phyloP scores from a whole-genome alignment of 495 filamentous ascomycete genomes.

The Podospora tetraspora region DNA sequence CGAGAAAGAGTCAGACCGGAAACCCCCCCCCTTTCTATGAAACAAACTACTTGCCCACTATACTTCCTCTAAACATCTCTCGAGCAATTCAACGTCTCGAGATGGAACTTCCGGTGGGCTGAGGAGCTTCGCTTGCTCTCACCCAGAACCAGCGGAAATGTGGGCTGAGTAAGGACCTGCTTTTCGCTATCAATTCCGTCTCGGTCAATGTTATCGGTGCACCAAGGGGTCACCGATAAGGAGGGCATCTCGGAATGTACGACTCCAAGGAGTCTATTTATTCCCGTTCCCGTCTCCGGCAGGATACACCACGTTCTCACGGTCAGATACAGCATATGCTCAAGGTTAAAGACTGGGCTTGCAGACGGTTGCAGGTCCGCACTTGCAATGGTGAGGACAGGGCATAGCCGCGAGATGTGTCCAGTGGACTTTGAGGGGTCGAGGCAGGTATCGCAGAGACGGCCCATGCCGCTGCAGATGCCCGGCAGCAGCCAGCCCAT shows the following conservation, averaged over 20 bases:
- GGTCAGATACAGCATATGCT: not conserved
- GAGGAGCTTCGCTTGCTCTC: not conserved
- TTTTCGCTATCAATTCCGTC: not conserved
- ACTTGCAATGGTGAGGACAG: not conserved
- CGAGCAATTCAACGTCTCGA: not conserved
- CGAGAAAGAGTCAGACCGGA: not conserved
- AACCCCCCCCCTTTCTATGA: not conserved
- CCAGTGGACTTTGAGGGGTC: not conserved
- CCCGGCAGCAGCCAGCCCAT: not conserved
- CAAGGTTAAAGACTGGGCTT: not conserved
- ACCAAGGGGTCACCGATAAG: not conserved
- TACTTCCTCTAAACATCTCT: not conserved
- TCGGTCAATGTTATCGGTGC: not conserved
- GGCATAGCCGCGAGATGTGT: too few species aligned
- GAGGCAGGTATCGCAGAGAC: not conserved
- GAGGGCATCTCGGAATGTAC: not conserved
- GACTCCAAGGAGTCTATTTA: not conserved
- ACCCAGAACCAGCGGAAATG: not conserved
- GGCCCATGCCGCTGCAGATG: not conserved
- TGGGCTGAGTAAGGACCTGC: not conserved
- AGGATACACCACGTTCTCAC: not conserved
- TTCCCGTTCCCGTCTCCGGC: not conserved
- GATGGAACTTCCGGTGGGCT: not conserved
- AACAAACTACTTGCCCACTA: not conserved
- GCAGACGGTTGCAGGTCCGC: not conserved